Conservation (phyloP, 2,329 filamentous ascomycete genomes). For the Diaporthe batatas region DNA sequence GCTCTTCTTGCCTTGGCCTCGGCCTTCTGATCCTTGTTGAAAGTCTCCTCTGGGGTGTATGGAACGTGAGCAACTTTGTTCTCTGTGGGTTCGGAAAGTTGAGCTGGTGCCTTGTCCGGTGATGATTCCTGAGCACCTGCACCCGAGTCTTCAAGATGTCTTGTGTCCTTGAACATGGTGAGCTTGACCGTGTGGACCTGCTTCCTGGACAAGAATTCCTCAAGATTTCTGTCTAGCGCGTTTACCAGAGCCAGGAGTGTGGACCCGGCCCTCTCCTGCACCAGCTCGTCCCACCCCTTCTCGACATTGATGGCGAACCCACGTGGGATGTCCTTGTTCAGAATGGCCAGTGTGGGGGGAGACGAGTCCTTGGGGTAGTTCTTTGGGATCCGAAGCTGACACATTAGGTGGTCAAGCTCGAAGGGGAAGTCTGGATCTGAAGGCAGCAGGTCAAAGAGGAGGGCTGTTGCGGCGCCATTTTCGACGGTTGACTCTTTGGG, state of each 20-base stretch:
- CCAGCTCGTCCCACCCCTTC: slow-evolving; percentile 77
- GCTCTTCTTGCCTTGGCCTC: slow-evolving; percentile 74
- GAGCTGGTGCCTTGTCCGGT: not conserved
- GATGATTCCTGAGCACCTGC: slow-evolving; percentile 11
- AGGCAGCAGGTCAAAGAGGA: slow-evolving; percentile 76
- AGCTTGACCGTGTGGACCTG: slow-evolving; percentile 81
- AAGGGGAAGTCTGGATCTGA: slow-evolving; percentile 90
- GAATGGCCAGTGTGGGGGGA: slow-evolving; percentile 35
- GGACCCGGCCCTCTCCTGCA: slow-evolving; percentile 63
- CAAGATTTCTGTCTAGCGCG: slow-evolving; percentile 78
- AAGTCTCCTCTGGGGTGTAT: slow-evolving; percentile 62
- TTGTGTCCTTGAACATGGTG: slow-evolving; percentile 70
- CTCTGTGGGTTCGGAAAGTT: not conserved
- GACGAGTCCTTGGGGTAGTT: slow-evolving; percentile 66
- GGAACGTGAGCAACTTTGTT: slow-evolving; percentile 40
- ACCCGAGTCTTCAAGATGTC: slow-evolving; percentile 55
- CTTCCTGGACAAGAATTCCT: slow-evolving; percentile 76
- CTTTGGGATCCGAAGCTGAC: slow-evolving; percentile 74
- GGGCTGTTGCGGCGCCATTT: slow-evolving; percentile 63
- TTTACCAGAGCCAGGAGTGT: slow-evolving; percentile 78
- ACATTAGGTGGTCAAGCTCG: slow-evolving; percentile 77
- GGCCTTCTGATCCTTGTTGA: slow-evolving; percentile 70
- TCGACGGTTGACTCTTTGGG: slow-evolving; percentile 59
- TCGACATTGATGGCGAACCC: slow-evolving; percentile 83
- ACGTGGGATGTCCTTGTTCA: slow-evolving; percentile 63